phyloP scores from a whole-genome alignment of 257 asterid genomes.

The Nicotiana tomentosiformis region DNA sequence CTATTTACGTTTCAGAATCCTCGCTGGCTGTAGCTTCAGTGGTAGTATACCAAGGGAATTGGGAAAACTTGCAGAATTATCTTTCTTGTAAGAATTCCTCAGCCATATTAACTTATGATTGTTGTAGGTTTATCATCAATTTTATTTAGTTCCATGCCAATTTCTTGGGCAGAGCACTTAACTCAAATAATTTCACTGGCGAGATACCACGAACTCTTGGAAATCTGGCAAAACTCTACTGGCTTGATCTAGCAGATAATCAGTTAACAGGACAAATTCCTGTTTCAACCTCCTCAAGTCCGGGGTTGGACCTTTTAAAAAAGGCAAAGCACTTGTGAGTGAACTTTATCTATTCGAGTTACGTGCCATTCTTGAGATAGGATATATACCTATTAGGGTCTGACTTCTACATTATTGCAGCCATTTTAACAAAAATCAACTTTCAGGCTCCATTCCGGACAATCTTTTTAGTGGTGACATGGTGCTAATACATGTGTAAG shows the following conservation, averaged over 20 bases:
- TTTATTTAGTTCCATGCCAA: neutral
- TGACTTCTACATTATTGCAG: conserved; percentile 43
- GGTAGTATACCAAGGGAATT: conserved; percentile 71
- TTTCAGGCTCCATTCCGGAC: conserved; percentile 69
- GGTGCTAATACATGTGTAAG: conserved; percentile 86
- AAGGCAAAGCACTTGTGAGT: conserved; percentile 95
- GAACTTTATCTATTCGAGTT: neutral
- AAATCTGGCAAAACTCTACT: conserved; percentile 70
- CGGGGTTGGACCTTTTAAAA: conserved; percentile 81
- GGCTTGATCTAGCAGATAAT: conserved; percentile 93
- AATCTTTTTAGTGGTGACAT: conserved; percentile 60
- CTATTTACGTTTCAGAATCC: conserved; percentile 48
- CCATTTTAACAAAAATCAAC: conserved; percentile 89
- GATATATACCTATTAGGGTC: neutral
- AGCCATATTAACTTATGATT: neutral
- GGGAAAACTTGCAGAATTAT: conserved; percentile 68
- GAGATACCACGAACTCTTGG: conserved; percentile 85
- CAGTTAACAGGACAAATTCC: conserved; percentile 77
- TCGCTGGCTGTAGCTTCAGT: conserved; percentile 89
- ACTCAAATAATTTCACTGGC: conserved; percentile 84
- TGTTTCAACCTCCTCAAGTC: conserved; percentile 51
- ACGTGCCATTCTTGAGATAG: neutral
- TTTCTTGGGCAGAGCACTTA: conserved; percentile 64
- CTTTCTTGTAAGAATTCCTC: conserved; percentile 71
- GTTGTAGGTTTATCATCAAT: neutral